Evolutionary conservation across 768 basidiomycete species (phyloP), one percentile per base, ranked within the genome.

Genomic region (Pulveroboletus sp.): DNA sequence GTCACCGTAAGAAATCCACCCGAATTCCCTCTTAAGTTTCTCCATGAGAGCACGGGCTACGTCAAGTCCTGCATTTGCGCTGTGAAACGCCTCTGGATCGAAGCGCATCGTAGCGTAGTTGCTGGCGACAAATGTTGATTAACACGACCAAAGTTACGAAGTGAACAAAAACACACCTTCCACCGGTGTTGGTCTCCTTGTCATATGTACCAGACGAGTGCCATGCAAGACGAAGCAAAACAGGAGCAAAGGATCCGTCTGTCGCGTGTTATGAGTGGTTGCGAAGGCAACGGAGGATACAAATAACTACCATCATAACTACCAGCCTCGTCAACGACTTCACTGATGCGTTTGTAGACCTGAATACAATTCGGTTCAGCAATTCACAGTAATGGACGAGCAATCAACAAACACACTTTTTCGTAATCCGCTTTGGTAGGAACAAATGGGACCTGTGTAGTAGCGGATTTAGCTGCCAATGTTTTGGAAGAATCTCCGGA

Each of bases 51-150:
- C 76, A 49, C 95, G 89, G 34, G 92, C 94, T 47, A 92, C 64
- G 52, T 86, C 70, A 47, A 95, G 76, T 23, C 93, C 93, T 23
- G 81, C 81, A 69, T 95, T 95, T 43, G 91, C 93, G 30, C 74
- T 81, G 63, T 98, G 93, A 24, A 77, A 64, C 11, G 93, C 64
- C 67, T 98, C 95, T 34, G 95, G 89, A 46, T 83, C 80, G 71
- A 97, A 99, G 48, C 95, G 88, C 95, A 99, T 99, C 20, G 95
- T 97, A 3, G 96, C 95, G 57, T 91, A 93, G 79, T 99, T 97
- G 76, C 90, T 87, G 24, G n/a, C 22, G 17, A 56, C 39, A 35
- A 36, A 20, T 51, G 44, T 51, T 32, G 22, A 42, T 40, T 39
- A 44, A 51, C 13, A 23, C 14, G 5, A 54, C 49, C 10, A 24